A percentile compares a stretch with the other conserved stretches of the same genome.
phyloP scores from a whole-genome alignment of 2,329 filamentous ascomycete genomes.

The Trichoderma sp. region DNA sequence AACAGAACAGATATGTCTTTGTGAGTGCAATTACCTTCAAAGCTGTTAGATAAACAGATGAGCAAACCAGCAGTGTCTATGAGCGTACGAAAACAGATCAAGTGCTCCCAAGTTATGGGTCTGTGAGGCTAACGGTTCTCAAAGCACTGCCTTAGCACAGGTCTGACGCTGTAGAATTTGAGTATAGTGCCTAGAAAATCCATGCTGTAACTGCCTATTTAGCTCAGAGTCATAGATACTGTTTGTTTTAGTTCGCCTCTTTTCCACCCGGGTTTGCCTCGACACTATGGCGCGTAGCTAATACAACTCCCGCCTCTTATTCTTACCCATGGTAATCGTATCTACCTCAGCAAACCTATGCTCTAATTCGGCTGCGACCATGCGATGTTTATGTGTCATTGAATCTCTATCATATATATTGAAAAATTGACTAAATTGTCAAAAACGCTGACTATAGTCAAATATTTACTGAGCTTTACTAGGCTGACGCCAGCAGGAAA shows the following conservation, averaged over 20 bases:
- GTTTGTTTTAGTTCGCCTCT: not conserved
- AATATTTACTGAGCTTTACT: not conserved
- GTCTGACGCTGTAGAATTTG: not conserved
- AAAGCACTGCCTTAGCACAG: not conserved
- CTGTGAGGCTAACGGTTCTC: not conserved
- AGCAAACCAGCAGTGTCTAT: no score
- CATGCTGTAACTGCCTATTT: not conserved
- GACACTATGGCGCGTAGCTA: not conserved
- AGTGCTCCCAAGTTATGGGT: not conserved
- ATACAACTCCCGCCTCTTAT: not conserved
- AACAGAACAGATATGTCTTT: no score
- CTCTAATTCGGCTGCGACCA: not conserved
- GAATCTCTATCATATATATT: not conserved
- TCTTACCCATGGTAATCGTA: not conserved
- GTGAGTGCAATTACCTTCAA: no score
- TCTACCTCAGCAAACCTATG: not conserved
- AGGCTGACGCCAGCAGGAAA: no score
- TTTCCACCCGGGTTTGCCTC: not conserved
- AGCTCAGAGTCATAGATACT: not conserved
- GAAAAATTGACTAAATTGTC: not conserved
- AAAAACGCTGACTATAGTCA: not conserved
- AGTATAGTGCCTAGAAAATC: not conserved
- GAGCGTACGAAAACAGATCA: not conserved
- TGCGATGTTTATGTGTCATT: not conserved
- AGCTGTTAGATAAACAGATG: no score